Percentiles rank a stretch among this genome's conserved stretches.
phyloP scores from a whole-genome alignment of 768 basidiomycete genomes.

The Termitomyces sp. region DNA sequence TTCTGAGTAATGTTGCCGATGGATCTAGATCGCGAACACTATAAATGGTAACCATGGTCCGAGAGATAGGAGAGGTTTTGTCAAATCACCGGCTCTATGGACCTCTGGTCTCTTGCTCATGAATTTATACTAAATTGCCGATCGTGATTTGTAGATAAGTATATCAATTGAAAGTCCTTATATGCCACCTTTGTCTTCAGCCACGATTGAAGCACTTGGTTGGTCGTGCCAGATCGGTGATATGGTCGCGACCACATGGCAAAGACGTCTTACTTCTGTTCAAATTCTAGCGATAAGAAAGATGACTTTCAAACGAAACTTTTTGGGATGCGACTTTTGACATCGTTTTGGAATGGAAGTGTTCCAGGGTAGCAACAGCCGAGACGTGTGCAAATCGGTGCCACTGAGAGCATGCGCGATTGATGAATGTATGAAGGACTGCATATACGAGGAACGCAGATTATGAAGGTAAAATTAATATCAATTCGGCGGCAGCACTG shows the following conservation, averaged over 20 bases:
- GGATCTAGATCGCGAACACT: neutral
- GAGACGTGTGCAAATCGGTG: conserved; percentile 4
- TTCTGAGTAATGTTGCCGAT: neutral
- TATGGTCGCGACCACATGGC: neutral
- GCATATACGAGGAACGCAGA: conserved; percentile 9
- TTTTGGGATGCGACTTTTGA: neutral
- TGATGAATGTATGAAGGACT: conserved; percentile 13
- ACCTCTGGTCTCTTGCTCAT: neutral
- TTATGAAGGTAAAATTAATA: conserved; percentile 11
- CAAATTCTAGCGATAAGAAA: neutral
- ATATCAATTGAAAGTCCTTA: neutral
- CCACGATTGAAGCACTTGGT: neutral
- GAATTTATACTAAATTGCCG: neutral
- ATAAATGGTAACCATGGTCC: neutral
- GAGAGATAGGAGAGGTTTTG: neutral
- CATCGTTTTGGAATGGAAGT: conserved; percentile 3
- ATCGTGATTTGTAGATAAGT: neutral
- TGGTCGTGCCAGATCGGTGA: neutral
- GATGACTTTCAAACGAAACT: neutral
- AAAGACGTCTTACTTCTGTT: neutral
- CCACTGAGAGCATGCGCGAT: conserved; percentile 7
- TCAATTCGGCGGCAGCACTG: neutral
- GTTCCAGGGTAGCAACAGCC: conserved; percentile 5
- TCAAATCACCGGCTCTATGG: neutral
- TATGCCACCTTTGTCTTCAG: neutral